These are phyloP conservation scores for Epichloe sibirici DNA, from an alignment of 2,329 filamentous ascomycete genomes.

Conservation along the genomic window DNA sequence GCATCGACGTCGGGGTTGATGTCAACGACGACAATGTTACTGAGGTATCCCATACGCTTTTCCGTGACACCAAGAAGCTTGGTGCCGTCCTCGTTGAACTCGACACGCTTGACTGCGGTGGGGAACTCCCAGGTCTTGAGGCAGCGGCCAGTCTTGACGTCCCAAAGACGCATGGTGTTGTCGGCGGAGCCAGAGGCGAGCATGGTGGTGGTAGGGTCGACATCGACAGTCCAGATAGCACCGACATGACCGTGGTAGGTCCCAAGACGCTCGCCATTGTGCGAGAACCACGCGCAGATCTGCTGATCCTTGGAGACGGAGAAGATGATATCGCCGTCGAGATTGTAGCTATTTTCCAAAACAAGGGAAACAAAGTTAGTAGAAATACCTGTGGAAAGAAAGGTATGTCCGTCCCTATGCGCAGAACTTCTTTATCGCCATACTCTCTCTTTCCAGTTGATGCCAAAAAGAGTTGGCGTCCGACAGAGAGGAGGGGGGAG, in stretches of 20 bases:
- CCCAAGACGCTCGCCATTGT: slow-evolving; percentile 95
- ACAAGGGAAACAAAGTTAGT: slow-evolving; percentile 1
- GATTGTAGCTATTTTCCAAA: slow-evolving; percentile 54
- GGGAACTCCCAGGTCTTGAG: slow-evolving; percentile 97
- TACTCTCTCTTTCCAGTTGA: not conserved
- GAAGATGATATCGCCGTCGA: slow-evolving; percentile 94
- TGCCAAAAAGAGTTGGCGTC: not conserved
- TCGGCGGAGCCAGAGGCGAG: slow-evolving; percentile 93
- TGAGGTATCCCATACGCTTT: slow-evolving; percentile 94
- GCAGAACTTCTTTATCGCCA: not conserved
- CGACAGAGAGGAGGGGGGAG: not conserved
- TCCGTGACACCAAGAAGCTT: slow-evolving; percentile 90
- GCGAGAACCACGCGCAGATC: slow-evolving; percentile 92
- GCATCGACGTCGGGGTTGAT: slow-evolving; percentile 74
- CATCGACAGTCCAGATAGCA: slow-evolving; percentile 97
- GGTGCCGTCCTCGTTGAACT: slow-evolving; percentile 90
- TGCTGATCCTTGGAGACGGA: slow-evolving; percentile 93
- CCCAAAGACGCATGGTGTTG: slow-evolving; percentile 96
- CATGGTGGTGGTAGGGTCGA: slow-evolving; percentile 82
- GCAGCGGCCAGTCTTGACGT: slow-evolving; percentile 81
- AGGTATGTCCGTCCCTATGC: not conserved
- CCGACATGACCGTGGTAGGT: slow-evolving; percentile 96
- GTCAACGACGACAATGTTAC: slow-evolving; percentile 86
- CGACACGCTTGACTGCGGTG: slow-evolving; percentile 93
- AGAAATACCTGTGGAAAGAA: not conserved